Conservation (phyloP, 306 rosid genomes). For the Cucurbita pepo region DNA sequence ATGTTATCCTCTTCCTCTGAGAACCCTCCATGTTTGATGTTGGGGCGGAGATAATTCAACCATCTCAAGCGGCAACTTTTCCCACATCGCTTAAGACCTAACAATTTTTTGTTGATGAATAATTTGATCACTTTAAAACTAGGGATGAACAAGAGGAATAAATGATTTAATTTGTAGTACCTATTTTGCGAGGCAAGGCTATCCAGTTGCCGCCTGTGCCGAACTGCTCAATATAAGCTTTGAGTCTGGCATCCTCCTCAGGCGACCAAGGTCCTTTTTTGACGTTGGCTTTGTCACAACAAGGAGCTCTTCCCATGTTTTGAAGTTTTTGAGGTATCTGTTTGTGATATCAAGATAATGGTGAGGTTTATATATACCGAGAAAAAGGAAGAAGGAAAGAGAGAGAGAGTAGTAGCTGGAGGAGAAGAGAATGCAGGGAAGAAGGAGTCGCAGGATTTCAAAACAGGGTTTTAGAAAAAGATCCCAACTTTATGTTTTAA, state of each 20-base stretch:
- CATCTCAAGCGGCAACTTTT: constrained; percentile 94
- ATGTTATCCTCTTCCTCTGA: constrained; percentile 93
- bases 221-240: constrained; percentile 58
- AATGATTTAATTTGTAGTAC: constrained; percentile 12
- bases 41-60: constrained; percentile 90
- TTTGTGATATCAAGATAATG: not conserved
- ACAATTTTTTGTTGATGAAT: not conserved
- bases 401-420: constrained; percentile 46
- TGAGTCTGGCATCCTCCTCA: constrained; percentile 93
- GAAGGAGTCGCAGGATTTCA: not conserved
- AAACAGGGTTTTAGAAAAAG: constrained; percentile 2
- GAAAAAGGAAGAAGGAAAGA: too few relatives aligned
- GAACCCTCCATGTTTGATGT: constrained; percentile 84
- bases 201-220: constrained; percentile 99
- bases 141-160: too few relatives aligned
- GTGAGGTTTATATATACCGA: not conserved
- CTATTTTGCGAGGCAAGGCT: constrained; percentile 88
- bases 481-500: constrained; percentile 13
- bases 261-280: constrained; percentile 99
- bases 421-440: constrained; percentile 15
- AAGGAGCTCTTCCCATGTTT: constrained; percentile 94
- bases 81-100: constrained; percentile 90
- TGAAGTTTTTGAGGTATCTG: constrained; percentile 3
- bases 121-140: too few relatives aligned
- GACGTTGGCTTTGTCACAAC: constrained; percentile 98